phyloP scores from a whole-genome alignment of 2,329 filamentous ascomycete species.

The Colletotrichum liriopes region DNA sequence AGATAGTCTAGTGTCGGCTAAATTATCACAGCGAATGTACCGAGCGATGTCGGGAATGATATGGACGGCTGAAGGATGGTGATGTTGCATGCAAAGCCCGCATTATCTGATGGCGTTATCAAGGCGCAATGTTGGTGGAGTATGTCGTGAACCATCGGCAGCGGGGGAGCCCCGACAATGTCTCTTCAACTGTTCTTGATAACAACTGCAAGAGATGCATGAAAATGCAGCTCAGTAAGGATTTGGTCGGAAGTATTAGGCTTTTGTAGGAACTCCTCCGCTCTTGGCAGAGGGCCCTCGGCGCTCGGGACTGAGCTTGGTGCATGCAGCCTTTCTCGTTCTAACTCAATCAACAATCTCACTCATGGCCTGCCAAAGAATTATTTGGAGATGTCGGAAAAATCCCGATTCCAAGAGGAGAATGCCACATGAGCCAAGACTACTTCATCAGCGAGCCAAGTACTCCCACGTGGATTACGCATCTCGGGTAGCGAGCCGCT shows the following conservation, averaged over 20 bases:
- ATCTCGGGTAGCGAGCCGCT: background rate
- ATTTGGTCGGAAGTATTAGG: background rate
- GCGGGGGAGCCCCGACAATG: constrained; percentile 4
- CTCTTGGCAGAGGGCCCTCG: background rate
- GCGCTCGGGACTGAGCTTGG: background rate
- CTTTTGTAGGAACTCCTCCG: background rate
- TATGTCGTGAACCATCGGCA: constrained; percentile 27
- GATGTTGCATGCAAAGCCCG: constrained; percentile 6
- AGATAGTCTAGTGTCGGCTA: constrained; percentile 15
- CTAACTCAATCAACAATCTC: background rate
- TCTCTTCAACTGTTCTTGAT: background rate
- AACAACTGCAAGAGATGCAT: background rate
- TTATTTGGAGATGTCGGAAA: background rate
- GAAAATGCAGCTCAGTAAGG: background rate
- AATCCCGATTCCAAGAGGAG: background rate
- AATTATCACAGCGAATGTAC: background rate
- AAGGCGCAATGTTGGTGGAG: constrained; percentile 34
- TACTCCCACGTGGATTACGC: background rate
- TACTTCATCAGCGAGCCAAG: background rate
- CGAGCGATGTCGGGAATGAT: constrained; percentile 5
- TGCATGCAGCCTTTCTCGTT: background rate
- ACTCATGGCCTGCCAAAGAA: background rate
- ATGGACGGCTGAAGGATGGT: constrained; percentile 6
- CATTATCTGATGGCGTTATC: constrained; percentile 37
- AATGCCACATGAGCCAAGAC: background rate